These are phyloP conservation scores for Trichosanthes cucumerina DNA, from an alignment of 306 rosid genomes.

Conservation along the genomic window DNA sequence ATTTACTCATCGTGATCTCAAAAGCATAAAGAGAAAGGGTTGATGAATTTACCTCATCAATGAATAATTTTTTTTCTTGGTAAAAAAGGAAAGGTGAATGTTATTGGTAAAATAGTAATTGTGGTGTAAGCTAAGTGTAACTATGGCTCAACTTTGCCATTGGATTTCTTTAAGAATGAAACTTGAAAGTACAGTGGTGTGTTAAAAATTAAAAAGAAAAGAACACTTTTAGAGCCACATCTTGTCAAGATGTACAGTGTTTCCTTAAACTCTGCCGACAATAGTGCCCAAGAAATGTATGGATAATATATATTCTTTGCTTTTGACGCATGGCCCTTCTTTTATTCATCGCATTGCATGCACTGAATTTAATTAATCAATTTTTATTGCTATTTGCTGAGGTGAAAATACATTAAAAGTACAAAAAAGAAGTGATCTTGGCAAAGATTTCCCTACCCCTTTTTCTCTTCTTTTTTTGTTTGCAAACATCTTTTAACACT, in stretches of 20 bases:
- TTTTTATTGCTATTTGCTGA: background rate
- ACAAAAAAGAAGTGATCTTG: background rate
- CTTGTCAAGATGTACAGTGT: background rate
- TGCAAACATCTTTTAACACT: background rate
- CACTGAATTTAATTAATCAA: background rate
- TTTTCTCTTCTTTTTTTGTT: background rate
- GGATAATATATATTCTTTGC: background rate
- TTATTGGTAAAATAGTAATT: too few relatives aligned
- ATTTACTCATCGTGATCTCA: background rate
- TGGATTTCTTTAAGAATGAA: background rate
- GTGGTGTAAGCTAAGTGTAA: too few relatives aligned
- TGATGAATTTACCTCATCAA: background rate
- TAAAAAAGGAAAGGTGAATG: background rate
- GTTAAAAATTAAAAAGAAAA: background rate
- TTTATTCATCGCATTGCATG: background rate
- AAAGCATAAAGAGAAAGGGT: background rate
- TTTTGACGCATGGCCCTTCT: constrained; percentile 4
- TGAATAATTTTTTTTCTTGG: background rate
- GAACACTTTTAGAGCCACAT: background rate
- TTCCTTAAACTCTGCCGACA: background rate
- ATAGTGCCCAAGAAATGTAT: background rate
- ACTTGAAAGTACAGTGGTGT: background rate
- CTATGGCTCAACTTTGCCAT: too few relatives aligned
- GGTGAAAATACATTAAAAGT: background rate
- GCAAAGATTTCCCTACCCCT: background rate